A percentile compares a stretch with the other conserved stretches of the same genome.
Evolutionary conservation across 345 rosid genomes (phyloP).

Genomic region (Eucalyptus polybractea): DNA sequence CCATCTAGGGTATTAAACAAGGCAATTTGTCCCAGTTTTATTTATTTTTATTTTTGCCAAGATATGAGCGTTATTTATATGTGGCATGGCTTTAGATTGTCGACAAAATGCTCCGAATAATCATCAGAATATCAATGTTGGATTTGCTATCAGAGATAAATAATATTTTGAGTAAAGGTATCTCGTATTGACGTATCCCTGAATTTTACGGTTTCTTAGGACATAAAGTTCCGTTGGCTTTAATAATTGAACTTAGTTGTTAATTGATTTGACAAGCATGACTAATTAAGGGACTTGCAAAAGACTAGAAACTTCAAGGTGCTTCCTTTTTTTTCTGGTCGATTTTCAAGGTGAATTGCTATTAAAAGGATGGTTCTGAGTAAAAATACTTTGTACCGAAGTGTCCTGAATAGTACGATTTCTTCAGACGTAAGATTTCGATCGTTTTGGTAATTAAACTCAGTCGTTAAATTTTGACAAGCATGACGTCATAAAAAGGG

Average conservation of each 20-base stretch:
- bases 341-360: neutral
- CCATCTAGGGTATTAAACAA: neutral
- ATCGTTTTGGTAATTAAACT: neutral
- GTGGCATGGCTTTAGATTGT: neutral
- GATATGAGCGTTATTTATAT: neutral
- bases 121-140: neutral
- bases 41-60: neutral
- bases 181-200: neutral
- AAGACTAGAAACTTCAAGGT: neutral
- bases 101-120: accelerated
- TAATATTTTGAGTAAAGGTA: neutral
- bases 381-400: neutral
- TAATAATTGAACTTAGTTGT: neutral
- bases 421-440: neutral
- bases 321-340: neutral
- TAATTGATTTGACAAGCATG: neutral
- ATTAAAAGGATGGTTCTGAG: neutral
- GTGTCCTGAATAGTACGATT: accelerated
- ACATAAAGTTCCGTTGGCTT: neutral
- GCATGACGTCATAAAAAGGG: neutral
- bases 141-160: neutral
- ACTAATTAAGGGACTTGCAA: neutral
- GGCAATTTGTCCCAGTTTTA: neutral
- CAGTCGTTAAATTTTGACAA: neutral
- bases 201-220: neutral